phyloP scores from a whole-genome alignment of 1,284 basidiomycete species.

The Athelia sp. region DNA sequence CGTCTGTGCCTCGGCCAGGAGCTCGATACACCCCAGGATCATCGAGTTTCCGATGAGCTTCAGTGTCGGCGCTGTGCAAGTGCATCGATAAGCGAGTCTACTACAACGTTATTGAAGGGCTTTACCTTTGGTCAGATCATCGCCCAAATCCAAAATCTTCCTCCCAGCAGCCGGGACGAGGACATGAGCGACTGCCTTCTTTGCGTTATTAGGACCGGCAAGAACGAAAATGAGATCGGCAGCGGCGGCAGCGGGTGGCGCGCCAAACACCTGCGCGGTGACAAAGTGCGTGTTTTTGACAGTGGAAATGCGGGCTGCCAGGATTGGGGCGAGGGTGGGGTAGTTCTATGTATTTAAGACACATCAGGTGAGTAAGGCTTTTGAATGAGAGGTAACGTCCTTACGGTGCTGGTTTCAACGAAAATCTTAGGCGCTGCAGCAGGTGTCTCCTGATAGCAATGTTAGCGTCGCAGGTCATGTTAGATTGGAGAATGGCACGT shows the following conservation, averaged over 20 bases:
- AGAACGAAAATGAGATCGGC: slow-evolving; percentile 74
- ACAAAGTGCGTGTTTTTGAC: slow-evolving; percentile 66
- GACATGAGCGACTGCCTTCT: slow-evolving; percentile 75
- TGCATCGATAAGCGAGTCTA: neutral
- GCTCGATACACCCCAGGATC: slow-evolving; percentile 68
- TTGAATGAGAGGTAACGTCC: slow-evolving; percentile 18
- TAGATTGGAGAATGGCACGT: too few species aligned
- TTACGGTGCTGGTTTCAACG: slow-evolving; percentile 76
- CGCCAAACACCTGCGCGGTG: slow-evolving; percentile 79
- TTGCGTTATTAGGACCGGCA: slow-evolving; percentile 79
- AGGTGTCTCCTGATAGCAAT: slow-evolving; percentile 36
- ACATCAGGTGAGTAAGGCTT: slow-evolving; percentile 2
- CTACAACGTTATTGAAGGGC: too few species aligned
- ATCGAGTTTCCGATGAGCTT: slow-evolving; percentile 78
- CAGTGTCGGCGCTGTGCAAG: slow-evolving; percentile 58
- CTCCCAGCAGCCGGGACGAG: slow-evolving; percentile 76
- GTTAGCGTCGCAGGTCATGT: slow-evolving; percentile 9
- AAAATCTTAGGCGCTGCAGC: slow-evolving; percentile 62
- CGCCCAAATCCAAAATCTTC: slow-evolving; percentile 72
- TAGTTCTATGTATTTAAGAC: slow-evolving; percentile 54
- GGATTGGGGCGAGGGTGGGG: slow-evolving; percentile 63
- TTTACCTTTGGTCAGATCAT: slow-evolving; percentile 72
- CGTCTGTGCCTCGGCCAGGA: slow-evolving; percentile 79
- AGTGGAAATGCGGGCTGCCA: slow-evolving; percentile 66
- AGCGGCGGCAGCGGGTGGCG: slow-evolving; percentile 61